Evolutionary conservation across 164 flowering plant genomes (phyloP).

Genomic region (Kingdonia uniflora): DNA sequence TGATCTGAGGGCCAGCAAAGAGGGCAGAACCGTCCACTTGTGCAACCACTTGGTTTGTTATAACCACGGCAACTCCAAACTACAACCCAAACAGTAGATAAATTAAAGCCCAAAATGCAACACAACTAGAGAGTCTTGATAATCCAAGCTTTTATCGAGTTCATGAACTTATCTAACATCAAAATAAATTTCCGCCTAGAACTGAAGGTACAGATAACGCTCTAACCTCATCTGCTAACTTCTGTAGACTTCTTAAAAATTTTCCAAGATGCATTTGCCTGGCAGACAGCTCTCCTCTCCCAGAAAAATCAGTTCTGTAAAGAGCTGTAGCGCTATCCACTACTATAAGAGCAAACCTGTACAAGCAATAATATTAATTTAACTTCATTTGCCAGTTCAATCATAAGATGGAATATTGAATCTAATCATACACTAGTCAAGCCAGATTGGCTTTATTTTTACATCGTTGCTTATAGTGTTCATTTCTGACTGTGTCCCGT

Average conservation of each 20-base stretch:
- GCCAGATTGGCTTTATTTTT: too few species aligned
- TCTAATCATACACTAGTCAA: too few species aligned
- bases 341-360: conserved; percentile 7
- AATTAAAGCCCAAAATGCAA: too few species aligned
- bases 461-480: too few species aligned
- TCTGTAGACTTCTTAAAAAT: conserved; percentile 59
- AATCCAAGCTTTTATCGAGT: conserved; percentile 1
- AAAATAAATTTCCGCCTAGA: neutral
- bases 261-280: conserved; percentile 62
- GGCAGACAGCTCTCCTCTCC: conserved; percentile 97
- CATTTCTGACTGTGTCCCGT: too few species aligned
- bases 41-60: conserved; percentile 96
- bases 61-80: conserved; percentile 95
- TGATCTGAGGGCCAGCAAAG: conserved; percentile 90
- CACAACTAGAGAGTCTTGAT: neutral
- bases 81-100: conserved; percentile 21
- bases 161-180: neutral
- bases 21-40: conserved; percentile 94
- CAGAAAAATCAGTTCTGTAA: conserved; percentile 36
- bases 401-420: too few species aligned
- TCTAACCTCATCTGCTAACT: too few species aligned
- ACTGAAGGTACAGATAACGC: neutral
- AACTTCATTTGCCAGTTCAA: too few species aligned
- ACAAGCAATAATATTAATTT: too few species aligned
- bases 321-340: conserved; percentile 9